Evolutionary conservation across 805 yeast genomes (phyloP).

Genomic region (Nakazawaea anatomiae): DNA sequence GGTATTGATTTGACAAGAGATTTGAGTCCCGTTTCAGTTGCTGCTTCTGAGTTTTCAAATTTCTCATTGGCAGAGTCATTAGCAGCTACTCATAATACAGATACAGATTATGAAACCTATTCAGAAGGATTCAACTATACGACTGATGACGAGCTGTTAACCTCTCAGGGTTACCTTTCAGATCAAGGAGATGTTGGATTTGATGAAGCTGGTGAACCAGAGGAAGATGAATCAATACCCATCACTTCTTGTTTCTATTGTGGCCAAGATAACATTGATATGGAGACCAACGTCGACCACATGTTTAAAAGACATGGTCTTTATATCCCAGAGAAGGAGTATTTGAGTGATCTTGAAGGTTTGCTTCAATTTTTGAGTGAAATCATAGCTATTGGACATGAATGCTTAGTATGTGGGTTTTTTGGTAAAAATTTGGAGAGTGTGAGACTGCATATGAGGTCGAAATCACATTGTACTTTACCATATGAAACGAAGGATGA

Average conservation of each 20-base stretch:
- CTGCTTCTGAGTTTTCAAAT: slow-evolving; percentile 47
- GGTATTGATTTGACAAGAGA: slow-evolving; percentile 23
- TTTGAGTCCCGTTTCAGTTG: slow-evolving; percentile 48
- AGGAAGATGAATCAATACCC: slow-evolving; percentile 27
- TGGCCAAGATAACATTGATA: slow-evolving; percentile 29
- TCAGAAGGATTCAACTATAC: slow-evolving; percentile 28
- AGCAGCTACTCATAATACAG: slow-evolving; percentile 8
- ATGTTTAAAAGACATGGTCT: slow-evolving; percentile 40
- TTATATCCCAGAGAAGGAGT: slow-evolving; percentile 37
- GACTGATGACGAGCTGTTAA: slow-evolving; percentile 15
- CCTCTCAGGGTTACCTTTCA: background rate
- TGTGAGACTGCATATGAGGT: slow-evolving; percentile 34
- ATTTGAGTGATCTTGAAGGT: slow-evolving; percentile 31
- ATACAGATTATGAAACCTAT: slow-evolving; percentile 28
- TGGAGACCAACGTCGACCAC: slow-evolving; percentile 28
- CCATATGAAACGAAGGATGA: slow-evolving; percentile 40
- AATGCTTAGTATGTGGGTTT: slow-evolving; percentile 39
- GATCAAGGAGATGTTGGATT: background rate
- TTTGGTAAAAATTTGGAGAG: slow-evolving; percentile 34
- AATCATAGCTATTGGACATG: slow-evolving; percentile 31
- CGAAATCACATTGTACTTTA: slow-evolving; percentile 40
- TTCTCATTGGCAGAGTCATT: slow-evolving; percentile 46
- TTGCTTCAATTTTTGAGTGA: slow-evolving; percentile 29
- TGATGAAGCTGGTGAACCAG: slow-evolving; percentile 13
- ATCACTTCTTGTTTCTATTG: slow-evolving; percentile 45